A percentile compares a stretch with the other conserved stretches of the same genome.
phyloP scores from a whole-genome alignment of 75 land plant species.

The Picea glauca region DNA sequence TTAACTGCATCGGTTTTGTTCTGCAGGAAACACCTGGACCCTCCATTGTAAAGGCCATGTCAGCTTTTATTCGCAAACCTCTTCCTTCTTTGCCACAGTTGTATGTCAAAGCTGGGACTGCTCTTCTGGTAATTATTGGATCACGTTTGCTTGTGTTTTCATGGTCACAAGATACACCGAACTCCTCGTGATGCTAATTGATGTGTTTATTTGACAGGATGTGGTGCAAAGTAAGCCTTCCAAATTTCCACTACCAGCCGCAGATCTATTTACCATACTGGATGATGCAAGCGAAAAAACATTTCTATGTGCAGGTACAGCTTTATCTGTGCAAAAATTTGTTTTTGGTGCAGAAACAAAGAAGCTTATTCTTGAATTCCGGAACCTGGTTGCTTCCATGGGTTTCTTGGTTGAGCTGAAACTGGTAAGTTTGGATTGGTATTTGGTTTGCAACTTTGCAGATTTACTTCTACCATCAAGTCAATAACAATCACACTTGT shows the following conservation, averaged over 20 bases:
- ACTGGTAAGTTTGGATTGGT: conserved; percentile 43
- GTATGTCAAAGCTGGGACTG: conserved; percentile 64
- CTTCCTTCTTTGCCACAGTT: conserved; percentile 43
- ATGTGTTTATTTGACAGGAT: conserved; percentile 45
- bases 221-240: conserved; percentile 53
- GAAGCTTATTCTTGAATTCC: conserved; percentile 70
- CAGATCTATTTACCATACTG: conserved; percentile 62
- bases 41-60: conserved; percentile 37
- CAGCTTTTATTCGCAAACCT: conserved; percentile 38
- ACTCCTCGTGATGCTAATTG: conserved; percentile 1
- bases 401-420: conserved; percentile 72
- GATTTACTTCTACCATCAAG: not conserved
- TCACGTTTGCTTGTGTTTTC: not conserved
- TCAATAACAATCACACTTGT: not conserved
- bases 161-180: not conserved
- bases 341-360: conserved; percentile 73
- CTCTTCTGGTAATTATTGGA: conserved; percentile 54
- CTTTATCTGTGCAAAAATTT: conserved; percentile 50
- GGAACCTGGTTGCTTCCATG: conserved; percentile 71
- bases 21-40: conserved; percentile 52
- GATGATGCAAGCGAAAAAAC: conserved; percentile 93
- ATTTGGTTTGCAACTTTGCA: not conserved
- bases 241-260: conserved; percentile 47
- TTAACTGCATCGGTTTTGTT: not conserved
- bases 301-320: conserved; percentile 67